Base-by-base conservation (phyloP, 768 basidiomycete genomes). In the Lactarius akahatsu region DNA sequence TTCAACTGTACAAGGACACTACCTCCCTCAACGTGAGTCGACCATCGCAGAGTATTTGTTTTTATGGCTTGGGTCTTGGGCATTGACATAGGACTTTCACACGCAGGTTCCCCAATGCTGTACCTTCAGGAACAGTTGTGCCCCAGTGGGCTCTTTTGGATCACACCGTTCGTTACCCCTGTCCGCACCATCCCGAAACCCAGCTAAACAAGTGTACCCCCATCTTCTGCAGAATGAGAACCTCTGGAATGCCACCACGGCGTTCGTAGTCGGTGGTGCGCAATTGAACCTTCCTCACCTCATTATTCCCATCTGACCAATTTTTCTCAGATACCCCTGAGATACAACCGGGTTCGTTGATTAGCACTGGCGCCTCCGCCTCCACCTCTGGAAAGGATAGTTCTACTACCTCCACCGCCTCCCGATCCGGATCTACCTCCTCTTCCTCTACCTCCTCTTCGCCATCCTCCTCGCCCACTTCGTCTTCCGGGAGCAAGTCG, bases 1-100 rank as follows among this genome's bases (percentile, higher is more conserved):
- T 8, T 0, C 26, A 67, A 67, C n/a, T 67, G 66, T 32, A 56
- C 66, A 30, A 30, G 0, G 5, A 20, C 8, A 10, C 0, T 45
- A 15, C 9, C 62, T 6, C 41, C 50, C 0, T 56, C 62, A 18
- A 23, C 66, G 66, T 67, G 66, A 67, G 66, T 56, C 50, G 13
- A 8, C 34, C 23, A 1, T 5, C 34, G 4, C 10, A 15, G 28
- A 34, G 8, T 1, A n/a, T 34, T 20, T 16, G 10, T 2, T 41
- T 18, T 41, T 38, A 38, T 5, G 5, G 40, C 15, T 40, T 26
- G 23, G 23, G 50, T 26, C 13, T 7, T 52, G 13, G 50, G 13
- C 13, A 15, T 52, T 15, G 26, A 26, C 50, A 6, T 38, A 4
- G 11, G 36, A 9, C 34, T 15, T 30, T 30, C 20, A 4, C 36